A percentile compares a stretch with the other conserved stretches of the same genome.
These are phyloP conservation scores for Solanum virginianum DNA, from an alignment of 257 asterid genomes.

Conservation along the genomic window DNA sequence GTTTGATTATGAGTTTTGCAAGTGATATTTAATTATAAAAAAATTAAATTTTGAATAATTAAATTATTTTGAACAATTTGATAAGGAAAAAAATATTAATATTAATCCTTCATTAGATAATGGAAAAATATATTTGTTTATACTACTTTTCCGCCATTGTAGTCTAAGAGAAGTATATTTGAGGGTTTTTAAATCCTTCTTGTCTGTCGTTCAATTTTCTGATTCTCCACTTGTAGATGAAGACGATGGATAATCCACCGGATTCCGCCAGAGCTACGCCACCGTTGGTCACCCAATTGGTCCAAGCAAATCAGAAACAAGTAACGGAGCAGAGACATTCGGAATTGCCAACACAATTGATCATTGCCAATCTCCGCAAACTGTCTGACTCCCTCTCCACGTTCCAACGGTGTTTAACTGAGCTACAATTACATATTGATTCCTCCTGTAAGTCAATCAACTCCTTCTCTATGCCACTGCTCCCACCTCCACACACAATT, in stretches of 20 bases:
- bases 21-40: no score
- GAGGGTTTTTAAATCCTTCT: background rate
- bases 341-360: background rate
- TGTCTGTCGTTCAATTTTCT: background rate
- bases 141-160: no score
- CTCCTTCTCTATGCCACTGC: slow-evolving; percentile 8
- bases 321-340: background rate
- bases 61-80: no score
- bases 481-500: background rate
- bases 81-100: no score
- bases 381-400: slow-evolving; percentile 36
- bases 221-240: background rate
- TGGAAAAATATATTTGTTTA: no score
- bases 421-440: slow-evolving; percentile 38
- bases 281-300: background rate
- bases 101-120: no score
- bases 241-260: background rate
- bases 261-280: background rate
- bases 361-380: slow-evolving; percentile 22
- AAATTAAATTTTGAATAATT: no score
- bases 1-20: background rate
- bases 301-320: background rate
- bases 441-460: slow-evolving; percentile 27
- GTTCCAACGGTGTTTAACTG: slow-evolving; percentile 44
- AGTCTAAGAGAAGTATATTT: background rate